Evolutionary conservation across 495 filamentous ascomycete species (phyloP), one percentile per base, ranked within the genome.

Genomic region (Penicillium canariense): DNA sequence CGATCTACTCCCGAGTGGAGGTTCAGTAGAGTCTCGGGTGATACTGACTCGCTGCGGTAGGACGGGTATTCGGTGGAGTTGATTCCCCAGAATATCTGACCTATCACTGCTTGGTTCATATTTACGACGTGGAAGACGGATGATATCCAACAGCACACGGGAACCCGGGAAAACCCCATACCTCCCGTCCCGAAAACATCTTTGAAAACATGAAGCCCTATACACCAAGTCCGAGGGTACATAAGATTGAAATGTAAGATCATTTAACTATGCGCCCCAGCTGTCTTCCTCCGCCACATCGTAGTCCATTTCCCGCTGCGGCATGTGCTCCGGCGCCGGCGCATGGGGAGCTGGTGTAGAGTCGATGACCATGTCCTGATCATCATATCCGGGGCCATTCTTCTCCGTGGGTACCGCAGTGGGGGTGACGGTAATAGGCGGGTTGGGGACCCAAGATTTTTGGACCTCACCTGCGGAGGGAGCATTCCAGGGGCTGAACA

Each of bases 391-490:
- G 10, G 59, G 55, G 11, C 56, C 63, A 15, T 64, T 63, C 49
- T 68, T 70, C 32, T 70, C 65, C 8, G 62, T 25, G 2, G 65
- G 48, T 32, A 58, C 34, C 2, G 59, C 18, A n/a, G 67, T 23
- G 0, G 66, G 17, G 12, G 60, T 23, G 27, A 55, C 14, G 9
- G 65, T 15, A 25, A 72, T 65, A 1, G 73, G 71, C 5, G 72
- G 72, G 43, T 76, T 78, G 44, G 79, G 66, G 34, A 87, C 77
- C 94, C 94, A 98, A 12, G 79, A 65, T 20, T 91, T 71, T 47
- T 94, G 85, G 22, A 96, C 76, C 53, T 87, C 86, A 36, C 89
- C 91, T 22, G 96, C 78, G 14, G 81, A 80, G 2, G 89, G 84
- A 48, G 96, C 87, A 42, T 84, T 77, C 50, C 81, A 82, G 4